Evolutionary conservation across 352 stramenopile species (phyloP).

Genomic region (Pythium apleroticum): DNA sequence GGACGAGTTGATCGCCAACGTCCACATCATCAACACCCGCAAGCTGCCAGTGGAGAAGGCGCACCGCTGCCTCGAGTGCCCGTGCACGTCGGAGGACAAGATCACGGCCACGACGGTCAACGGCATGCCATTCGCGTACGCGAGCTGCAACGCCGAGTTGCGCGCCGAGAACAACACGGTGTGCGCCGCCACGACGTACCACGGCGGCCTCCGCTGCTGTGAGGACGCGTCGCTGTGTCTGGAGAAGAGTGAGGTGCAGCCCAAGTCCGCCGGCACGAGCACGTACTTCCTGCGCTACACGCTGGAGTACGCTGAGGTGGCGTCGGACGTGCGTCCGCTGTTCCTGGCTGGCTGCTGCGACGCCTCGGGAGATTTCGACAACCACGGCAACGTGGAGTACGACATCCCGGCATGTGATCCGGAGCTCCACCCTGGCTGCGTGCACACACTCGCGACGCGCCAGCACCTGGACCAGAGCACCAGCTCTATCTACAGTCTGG

Average conservation of each 20-base stretch:
- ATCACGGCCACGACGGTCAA: slow-evolving; percentile 56
- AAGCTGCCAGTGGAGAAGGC: slow-evolving; percentile 41
- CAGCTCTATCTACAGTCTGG: slow-evolving; percentile 28
- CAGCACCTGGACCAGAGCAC: slow-evolving; percentile 51
- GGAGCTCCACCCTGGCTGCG: slow-evolving; percentile 64
- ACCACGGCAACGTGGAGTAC: slow-evolving; percentile 80
- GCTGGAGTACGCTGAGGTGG: slow-evolving; percentile 64
- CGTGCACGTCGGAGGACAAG: slow-evolving; percentile 68
- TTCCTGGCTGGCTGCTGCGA: slow-evolving; percentile 77
- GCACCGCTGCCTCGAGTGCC: slow-evolving; percentile 74
- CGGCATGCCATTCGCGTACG: slow-evolving; percentile 37
- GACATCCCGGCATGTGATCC: slow-evolving; percentile 68
- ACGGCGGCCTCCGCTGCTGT: slow-evolving; percentile 74
- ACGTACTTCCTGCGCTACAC: slow-evolving; percentile 79
- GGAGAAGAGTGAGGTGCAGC: slow-evolving; percentile 48
- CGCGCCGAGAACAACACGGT: slow-evolving; percentile 70
- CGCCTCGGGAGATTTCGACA: slow-evolving; percentile 50
- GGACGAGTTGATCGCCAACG: slow-evolving; percentile 80
- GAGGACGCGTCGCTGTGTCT: slow-evolving; percentile 71
- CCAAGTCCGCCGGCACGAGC: slow-evolving; percentile 26
- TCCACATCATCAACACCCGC: slow-evolving; percentile 84
- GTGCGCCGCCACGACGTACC: slow-evolving; percentile 58
- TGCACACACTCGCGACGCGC: slow-evolving; percentile 73
- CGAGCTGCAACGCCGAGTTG: slow-evolving; percentile 66
- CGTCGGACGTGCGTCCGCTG: slow-evolving; percentile 54